Base-by-base conservation (phyloP, 768 basidiomycete species). In the Tricholoma terreum region DNA sequence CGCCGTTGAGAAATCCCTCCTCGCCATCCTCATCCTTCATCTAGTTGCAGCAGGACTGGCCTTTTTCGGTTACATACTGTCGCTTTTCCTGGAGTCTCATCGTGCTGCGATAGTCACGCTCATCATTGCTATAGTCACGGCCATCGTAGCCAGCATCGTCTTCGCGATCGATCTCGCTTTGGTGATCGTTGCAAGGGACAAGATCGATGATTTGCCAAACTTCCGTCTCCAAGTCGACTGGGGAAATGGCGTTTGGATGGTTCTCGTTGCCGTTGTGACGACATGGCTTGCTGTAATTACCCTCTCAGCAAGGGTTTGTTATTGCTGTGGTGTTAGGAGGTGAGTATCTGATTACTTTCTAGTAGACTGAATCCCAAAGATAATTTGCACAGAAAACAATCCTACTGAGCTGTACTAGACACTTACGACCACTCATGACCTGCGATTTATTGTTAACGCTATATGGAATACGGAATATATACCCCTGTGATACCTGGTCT, bases 201-300 rank as follows among this genome's bases (percentile, higher is more conserved):
- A 81, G 45, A 65, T 90, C 22, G 34, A 71, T 27, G 63, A 69
- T 11, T 31, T 81, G 12, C 65, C 77, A 0, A 72, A 68, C 7
- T 71, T 78, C 46, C 60, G 70, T 45, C 75, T 90, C 24, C 68
- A 62, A 0, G 77, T 86, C 8, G 58, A 68, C 11, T 88, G 81
- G 69, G 88, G 90, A n/a, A 84, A 85, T 58, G 88, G 69, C 8
- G 80, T 86, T 7, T 91, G 89, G 89, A 81, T 92, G 82, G 78
- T 83, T n/a, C 62, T 90, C 40, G 75, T 65, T 4, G 84, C 81
- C 14, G 70, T 82, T 52, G 60, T 82, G 9, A 67, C 83, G 60
- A 78, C 81, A 1, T 90, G 88, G 86, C 43, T 80, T 2, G 81
- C 82, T 0, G 79, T 89, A 34, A 65, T 88, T 30, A 64, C 82